phyloP scores from a whole-genome alignment of 768 basidiomycete genomes.

The Amanita rubescens region DNA sequence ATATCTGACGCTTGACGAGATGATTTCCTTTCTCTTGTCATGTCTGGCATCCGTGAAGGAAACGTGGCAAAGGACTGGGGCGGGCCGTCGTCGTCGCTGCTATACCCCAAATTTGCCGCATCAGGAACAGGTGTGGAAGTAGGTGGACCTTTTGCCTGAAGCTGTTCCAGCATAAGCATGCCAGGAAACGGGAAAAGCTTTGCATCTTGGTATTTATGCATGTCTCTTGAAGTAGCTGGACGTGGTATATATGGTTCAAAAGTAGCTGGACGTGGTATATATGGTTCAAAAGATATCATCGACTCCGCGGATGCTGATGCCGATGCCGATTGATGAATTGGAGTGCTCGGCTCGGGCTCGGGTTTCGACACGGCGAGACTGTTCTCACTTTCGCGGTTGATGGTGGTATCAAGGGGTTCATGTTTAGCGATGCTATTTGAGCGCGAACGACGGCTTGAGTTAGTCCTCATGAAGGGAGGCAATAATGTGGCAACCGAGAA shows the following conservation, averaged over 20 bases:
- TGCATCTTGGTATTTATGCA: conserved; percentile 63
- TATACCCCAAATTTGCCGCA: conserved; percentile 32
- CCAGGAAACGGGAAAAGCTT: conserved; percentile 92
- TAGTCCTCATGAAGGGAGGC: conserved; percentile 55
- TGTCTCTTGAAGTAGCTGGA: conserved; percentile 62
- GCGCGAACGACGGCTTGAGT: conserved; percentile 66
- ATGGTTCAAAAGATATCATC: conserved; percentile 53
- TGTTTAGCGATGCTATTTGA: conserved; percentile 67
- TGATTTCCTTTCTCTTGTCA: conserved; percentile 50
- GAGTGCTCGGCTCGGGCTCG: conserved; percentile 28
- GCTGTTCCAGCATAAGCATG: conserved; percentile 67
- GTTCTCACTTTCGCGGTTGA: conserved; percentile 70
- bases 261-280: conserved; percentile 46
- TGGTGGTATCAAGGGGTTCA: conserved; percentile 63
- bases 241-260: conserved; percentile 76
- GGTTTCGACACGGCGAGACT: conserved; percentile 58
- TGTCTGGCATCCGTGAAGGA: conserved; percentile 41
- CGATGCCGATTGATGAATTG: conserved; percentile 45
- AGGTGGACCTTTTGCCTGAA: conserved; percentile 46
- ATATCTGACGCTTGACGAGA: conserved; percentile 67
- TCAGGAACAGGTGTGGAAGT: conserved; percentile 40
- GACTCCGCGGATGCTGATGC: conserved; percentile 74
- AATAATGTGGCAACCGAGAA: no score
- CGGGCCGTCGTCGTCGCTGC: conserved; percentile 36
- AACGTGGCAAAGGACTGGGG: conserved; percentile 43